Evolutionary conservation across 352 stramenopile species (phyloP).

Genomic region (Aphanomyces stellatus): DNA sequence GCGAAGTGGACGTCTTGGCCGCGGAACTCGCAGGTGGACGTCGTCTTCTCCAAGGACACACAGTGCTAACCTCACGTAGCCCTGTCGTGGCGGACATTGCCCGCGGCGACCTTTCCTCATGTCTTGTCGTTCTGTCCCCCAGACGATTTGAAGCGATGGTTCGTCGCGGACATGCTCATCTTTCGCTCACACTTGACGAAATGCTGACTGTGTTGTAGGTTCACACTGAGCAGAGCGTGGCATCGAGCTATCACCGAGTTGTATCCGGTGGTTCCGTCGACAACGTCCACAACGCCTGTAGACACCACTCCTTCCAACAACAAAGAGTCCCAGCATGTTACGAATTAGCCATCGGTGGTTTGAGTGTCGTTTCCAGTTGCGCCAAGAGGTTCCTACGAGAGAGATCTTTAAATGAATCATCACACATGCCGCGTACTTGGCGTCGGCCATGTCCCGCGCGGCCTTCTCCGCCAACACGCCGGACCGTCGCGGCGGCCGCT

Average conservation of each 20-base stretch:
- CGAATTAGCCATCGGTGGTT: too few species aligned
- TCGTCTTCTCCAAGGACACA: background rate
- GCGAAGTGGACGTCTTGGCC: background rate
- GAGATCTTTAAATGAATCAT: background rate
- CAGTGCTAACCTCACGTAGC: background rate
- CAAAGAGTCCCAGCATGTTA: too few species aligned
- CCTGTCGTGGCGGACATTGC: conserved; percentile 4
- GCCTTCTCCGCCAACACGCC: conserved; percentile 6
- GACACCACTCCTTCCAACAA: too few species aligned
- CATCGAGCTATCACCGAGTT: background rate
- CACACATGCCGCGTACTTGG: background rate
- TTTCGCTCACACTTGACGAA: background rate
- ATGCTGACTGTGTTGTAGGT: background rate
- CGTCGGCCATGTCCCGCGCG: background rate
- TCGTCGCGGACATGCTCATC: background rate
- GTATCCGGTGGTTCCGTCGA: background rate
- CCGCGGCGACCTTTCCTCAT: background rate
- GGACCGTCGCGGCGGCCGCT: background rate
- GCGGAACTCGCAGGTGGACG: background rate
- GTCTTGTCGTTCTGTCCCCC: background rate
- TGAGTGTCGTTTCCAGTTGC: conserved; percentile 1
- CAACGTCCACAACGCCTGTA: too few species aligned
- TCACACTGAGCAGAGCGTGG: background rate
- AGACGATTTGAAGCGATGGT: conserved; percentile 14
- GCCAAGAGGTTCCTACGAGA: background rate